A percentile compares a stretch with the other conserved stretches of the same genome.
These are phyloP conservation scores for Russula emetica DNA, from an alignment of 768 basidiomycete species.

Conservation along the genomic window DNA sequence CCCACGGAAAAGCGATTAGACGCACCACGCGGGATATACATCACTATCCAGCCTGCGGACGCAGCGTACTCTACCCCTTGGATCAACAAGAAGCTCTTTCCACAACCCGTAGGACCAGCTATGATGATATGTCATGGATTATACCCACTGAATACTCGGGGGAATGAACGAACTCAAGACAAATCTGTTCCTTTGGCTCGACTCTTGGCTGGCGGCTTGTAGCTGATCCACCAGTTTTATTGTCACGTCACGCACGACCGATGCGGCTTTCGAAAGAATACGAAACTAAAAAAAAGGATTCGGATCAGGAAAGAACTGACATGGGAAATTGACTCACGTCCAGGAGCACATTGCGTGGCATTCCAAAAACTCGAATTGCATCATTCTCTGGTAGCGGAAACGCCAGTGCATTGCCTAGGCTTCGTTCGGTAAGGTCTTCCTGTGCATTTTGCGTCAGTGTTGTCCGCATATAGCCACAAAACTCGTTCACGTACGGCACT, in stretches of 20 bases:
- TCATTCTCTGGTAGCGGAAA: constrained; percentile 28
- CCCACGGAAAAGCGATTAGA: constrained; percentile 2
- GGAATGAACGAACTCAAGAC: constrained; percentile 55
- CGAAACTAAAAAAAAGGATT: constrained; percentile 46
- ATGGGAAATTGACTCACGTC: constrained; percentile 16
- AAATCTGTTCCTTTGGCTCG: constrained; percentile 51
- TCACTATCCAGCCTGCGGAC: constrained; percentile 67
- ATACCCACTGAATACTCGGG: background rate
- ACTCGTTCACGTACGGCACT: constrained; percentile 38
- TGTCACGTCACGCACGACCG: constrained; percentile 68
- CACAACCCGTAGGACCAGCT: constrained; percentile 74
- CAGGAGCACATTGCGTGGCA: constrained; percentile 17
- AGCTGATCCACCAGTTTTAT: constrained; percentile 50
- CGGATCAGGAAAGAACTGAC: background rate
- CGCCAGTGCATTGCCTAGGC: constrained; percentile 17
- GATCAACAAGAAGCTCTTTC: constrained; percentile 75
- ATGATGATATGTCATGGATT: constrained; percentile 21
- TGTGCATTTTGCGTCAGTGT: background rate
- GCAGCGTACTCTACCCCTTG: constrained; percentile 71
- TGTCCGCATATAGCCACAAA: background rate
- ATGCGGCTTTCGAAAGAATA: constrained; percentile 64
- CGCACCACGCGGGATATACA: constrained; percentile 79
- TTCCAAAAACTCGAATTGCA: constrained; percentile 21
- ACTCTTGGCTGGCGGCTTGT: constrained; percentile 44
- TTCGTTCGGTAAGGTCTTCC: constrained; percentile 20